Evolutionary conservation across 1,284 basidiomycete genomes (phyloP).

Genomic region (Ustilago trichophora): DNA sequence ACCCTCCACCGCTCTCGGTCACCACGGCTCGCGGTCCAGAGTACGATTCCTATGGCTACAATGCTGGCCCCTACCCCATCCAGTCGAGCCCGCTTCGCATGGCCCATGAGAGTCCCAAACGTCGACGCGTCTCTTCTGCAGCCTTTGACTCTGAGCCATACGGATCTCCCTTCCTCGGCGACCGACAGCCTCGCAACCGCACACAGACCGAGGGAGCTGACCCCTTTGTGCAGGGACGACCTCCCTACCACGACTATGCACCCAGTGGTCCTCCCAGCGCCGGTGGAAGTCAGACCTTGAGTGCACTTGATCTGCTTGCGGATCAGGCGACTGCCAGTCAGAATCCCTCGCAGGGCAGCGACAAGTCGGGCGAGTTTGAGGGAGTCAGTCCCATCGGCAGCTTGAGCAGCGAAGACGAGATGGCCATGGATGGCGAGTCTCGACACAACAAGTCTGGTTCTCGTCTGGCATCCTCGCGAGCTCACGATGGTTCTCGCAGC

Average conservation of each 20-base stretch:
- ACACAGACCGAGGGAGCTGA: slow-evolving; percentile 54
- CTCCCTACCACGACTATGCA: slow-evolving; percentile 30
- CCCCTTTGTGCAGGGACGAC: slow-evolving; percentile 25
- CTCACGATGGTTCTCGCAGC: slow-evolving; percentile 20
- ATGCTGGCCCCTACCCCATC: slow-evolving; percentile 16
- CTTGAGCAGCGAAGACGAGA: slow-evolving; percentile 47
- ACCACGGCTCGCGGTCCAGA: slow-evolving; percentile 22
- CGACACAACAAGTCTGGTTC: slow-evolving; percentile 30
- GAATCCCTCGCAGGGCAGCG: slow-evolving; percentile 58
- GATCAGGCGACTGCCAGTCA: slow-evolving; percentile 65
- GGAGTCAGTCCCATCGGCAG: slow-evolving; percentile 47
- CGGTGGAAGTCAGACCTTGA: slow-evolving; percentile 38
- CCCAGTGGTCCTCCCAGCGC: slow-evolving; percentile 27
- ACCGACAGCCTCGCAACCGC: slow-evolving; percentile 35
- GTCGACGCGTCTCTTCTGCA: slow-evolving; percentile 54
- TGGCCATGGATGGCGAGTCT: slow-evolving; percentile 23
- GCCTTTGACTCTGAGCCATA: slow-evolving; percentile 50
- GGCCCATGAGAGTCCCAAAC: slow-evolving; percentile 60
- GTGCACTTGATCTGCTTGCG: slow-evolving; percentile 65
- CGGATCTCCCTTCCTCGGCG: slow-evolving; percentile 43
- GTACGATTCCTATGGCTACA: slow-evolving; percentile 36
- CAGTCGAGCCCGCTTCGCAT: slow-evolving; percentile 44
- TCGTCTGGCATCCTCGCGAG: slow-evolving; percentile 16
- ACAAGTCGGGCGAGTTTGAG: slow-evolving; percentile 47
- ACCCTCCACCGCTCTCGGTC: slow-evolving; percentile 30